Evolutionary conservation across 2,329 filamentous ascomycete genomes (phyloP).

Genomic region (Fusarium beomiforme): DNA sequence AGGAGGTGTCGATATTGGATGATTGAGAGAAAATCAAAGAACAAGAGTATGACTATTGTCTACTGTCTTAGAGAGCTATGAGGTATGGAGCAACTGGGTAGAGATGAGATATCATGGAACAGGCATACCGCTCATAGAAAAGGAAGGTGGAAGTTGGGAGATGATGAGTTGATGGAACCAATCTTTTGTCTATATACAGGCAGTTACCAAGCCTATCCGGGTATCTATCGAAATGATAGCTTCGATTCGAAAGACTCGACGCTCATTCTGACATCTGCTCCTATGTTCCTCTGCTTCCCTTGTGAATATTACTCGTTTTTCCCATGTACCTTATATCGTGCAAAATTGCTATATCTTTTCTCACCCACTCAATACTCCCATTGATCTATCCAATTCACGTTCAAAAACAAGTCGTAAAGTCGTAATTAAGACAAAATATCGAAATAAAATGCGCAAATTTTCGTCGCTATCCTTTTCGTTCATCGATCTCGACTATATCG

Average conservation of each 20-base stretch:
- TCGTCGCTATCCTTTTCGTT: background rate
- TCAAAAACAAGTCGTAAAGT: conserved; percentile 26
- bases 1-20: background rate
- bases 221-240: conserved; percentile 21
- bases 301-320: background rate
- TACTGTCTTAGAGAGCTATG: conserved; percentile 2
- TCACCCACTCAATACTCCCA: background rate
- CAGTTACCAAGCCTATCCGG: conserved; percentile 17
- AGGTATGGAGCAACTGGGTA: background rate
- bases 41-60: background rate
- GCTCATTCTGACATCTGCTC: background rate
- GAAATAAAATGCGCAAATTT: conserved; percentile 8
- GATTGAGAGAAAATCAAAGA: background rate
- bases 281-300: background rate
- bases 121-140: conserved; percentile 22
- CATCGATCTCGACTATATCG: conserved; percentile 33
- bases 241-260: conserved; percentile 10
- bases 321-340: background rate
- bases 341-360: background rate
- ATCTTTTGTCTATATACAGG: conserved; percentile 22
- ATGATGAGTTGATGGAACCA: background rate
- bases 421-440: conserved; percentile 10
- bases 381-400: conserved; percentile 14
- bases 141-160: conserved; percentile 1
- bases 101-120: conserved; percentile 26